Evolutionary conservation across 345 rosid species (phyloP).

Genomic region (Capsella bursapastoris): DNA sequence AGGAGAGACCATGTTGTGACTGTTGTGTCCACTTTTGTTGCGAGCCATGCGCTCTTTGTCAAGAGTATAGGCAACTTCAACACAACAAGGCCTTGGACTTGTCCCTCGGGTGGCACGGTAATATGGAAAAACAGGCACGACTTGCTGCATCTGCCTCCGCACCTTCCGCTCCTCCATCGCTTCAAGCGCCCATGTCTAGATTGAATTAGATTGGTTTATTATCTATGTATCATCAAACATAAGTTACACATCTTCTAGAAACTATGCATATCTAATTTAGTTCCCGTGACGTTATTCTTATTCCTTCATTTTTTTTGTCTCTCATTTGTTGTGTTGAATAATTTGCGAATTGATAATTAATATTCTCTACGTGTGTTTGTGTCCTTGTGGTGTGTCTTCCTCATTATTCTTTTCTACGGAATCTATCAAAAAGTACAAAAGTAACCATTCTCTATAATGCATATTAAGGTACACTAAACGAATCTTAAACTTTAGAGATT

Average conservation of each 20-base stretch:
- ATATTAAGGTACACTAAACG: background rate
- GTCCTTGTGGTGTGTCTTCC: background rate
- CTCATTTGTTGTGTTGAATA: background rate
- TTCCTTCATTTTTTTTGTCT: background rate
- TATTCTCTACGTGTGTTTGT: background rate
- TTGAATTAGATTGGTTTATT: constrained; percentile 33
- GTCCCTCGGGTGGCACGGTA: constrained; percentile 73
- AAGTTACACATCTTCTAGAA: background rate
- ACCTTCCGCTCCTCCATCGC: constrained; percentile 44
- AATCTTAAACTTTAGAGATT: no score
- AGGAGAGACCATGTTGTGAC: constrained; percentile 47
- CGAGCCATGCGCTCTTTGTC: constrained; percentile 48
- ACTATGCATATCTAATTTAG: background rate
- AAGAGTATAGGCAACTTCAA: constrained; percentile 49
- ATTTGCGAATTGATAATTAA: background rate
- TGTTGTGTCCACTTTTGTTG: constrained; percentile 47
- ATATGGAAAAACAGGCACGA: constrained; percentile 60
- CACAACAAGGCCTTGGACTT: constrained; percentile 36
- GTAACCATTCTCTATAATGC: background rate
- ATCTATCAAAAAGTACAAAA: background rate
- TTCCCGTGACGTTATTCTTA: background rate
- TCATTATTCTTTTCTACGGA: background rate
- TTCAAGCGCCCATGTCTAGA: constrained; percentile 53
- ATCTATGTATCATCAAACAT: background rate
- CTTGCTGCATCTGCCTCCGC: constrained; percentile 23